Evolutionary conservation across 106 monocot genomes (phyloP).

Genomic region (Amphibolis antarctica): DNA sequence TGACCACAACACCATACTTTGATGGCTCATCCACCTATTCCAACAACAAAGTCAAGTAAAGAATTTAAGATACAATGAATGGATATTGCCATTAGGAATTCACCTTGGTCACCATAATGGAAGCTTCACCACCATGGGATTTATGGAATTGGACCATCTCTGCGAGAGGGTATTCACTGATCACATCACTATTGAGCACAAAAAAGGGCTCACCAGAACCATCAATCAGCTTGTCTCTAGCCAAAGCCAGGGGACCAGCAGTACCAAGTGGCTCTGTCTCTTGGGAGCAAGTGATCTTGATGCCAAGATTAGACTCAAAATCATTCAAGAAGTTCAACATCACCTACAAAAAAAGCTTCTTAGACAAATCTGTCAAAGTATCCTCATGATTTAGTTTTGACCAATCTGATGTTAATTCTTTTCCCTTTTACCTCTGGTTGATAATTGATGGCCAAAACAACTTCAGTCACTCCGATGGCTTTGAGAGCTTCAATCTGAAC

Average conservation of each 20-base stretch:
- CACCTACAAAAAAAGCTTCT: conserved; percentile 18
- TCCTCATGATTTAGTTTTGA: too few species aligned
- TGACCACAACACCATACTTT: conserved; percentile 82
- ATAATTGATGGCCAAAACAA: conserved; percentile 37
- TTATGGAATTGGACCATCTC: conserved; percentile 59
- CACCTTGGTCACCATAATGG: conserved; percentile 82
- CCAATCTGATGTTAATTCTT: background rate
- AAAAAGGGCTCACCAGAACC: conserved; percentile 80
- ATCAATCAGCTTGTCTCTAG: conserved; percentile 51
- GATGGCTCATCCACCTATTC: conserved; percentile 73
- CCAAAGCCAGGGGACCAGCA: conserved; percentile 72
- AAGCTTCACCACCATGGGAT: conserved; percentile 49
- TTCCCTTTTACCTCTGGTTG: conserved; percentile 40
- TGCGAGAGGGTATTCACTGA: conserved; percentile 64
- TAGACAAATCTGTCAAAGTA: background rate
- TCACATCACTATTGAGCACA: conserved; percentile 82
- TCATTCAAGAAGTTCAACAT: conserved; percentile 79
- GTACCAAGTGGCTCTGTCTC: conserved; percentile 80
- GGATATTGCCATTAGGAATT: background rate
- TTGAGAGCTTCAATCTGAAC: conserved; percentile 27
- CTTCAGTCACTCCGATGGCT: conserved; percentile 28
- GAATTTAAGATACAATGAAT: too few species aligned
- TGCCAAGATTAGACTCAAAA: conserved; percentile 55
- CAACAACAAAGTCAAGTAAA: background rate
- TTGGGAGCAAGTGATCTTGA: conserved; percentile 77